These are phyloP conservation scores for Phoenix dactylifera DNA, from an alignment of 176 grass and related monocot species.

Conservation along the genomic window DNA sequence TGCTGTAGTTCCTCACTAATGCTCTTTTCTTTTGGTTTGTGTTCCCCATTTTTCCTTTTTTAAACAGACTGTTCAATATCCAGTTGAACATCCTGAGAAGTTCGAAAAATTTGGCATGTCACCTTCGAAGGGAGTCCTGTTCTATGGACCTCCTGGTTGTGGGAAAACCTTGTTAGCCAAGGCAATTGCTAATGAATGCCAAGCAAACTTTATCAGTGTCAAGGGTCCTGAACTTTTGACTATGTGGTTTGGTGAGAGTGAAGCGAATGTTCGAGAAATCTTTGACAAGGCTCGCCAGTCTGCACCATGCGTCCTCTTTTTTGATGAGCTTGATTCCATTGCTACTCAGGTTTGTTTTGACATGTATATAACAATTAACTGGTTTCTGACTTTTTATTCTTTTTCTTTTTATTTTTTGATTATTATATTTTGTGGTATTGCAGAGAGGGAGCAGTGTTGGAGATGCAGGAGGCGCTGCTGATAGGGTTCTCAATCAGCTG, in stretches of 20 bases:
- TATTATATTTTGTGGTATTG: neutral
- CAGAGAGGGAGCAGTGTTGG: slow-evolving; percentile 70
- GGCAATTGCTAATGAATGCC: slow-evolving; percentile 90
- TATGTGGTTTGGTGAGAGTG: slow-evolving; percentile 98
- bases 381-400: neutral
- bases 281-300: slow-evolving; percentile 71
- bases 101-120: slow-evolving; percentile 94
- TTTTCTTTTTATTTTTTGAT: slow-evolving; percentile 11
- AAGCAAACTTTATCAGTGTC: slow-evolving; percentile 86
- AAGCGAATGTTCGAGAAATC: slow-evolving; percentile 76
- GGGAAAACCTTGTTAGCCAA: slow-evolving; percentile 84
- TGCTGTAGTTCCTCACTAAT: neutral
- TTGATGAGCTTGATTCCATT: slow-evolving; percentile 76
- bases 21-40: neutral
- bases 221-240: slow-evolving; percentile 75
- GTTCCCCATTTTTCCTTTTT: neutral
- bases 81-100: slow-evolving; percentile 81
- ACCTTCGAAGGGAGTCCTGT: slow-evolving; percentile 78
- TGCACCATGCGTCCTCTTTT: slow-evolving; percentile 74
- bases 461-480: slow-evolving; percentile 70
- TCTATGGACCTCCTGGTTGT: slow-evolving; percentile 85
- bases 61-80: slow-evolving; percentile 72
- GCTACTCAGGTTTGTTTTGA: slow-evolving; percentile 55
- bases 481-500: slow-evolving; percentile 74
- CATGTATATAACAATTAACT: no score